A percentile compares a stretch with the other conserved stretches of the same genome.
These are phyloP conservation scores for Glycyrrhiza uralensis DNA, from an alignment of 306 rosid species.

Conservation along the genomic window DNA sequence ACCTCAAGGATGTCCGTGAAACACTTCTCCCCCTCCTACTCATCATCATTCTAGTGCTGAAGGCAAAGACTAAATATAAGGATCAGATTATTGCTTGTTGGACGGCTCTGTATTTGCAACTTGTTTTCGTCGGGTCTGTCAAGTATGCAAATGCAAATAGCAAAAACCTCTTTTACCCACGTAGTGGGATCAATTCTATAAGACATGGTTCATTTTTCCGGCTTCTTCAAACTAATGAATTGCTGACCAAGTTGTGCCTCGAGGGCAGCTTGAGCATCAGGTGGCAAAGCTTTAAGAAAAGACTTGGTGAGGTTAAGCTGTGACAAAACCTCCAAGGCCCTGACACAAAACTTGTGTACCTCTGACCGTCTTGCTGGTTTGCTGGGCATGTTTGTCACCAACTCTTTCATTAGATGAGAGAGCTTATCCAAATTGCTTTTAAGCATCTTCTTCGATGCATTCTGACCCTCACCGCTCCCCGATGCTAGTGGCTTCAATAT, in stretches of 20 bases:
- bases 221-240: conserved; percentile 47
- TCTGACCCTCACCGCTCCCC: conserved; percentile 32
- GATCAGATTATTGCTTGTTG: background rate
- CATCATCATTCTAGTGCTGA: no score
- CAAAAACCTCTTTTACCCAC: background rate
- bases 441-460: conserved; percentile 44
- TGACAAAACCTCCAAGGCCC: conserved; percentile 48
- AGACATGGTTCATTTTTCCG: conserved; percentile 20
- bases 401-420: conserved; percentile 52
- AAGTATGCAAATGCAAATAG: background rate
- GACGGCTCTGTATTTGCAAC: background rate
- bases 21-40: background rate
- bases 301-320: conserved; percentile 43
- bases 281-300: conserved; percentile 45
- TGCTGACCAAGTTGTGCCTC: conserved; percentile 64
- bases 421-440: conserved; percentile 50
- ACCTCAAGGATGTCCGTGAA: background rate
- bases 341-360: conserved; percentile 58
- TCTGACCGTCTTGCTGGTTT: conserved; percentile 66
- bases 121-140: background rate
- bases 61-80: background rate
- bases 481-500: conserved; percentile 50
- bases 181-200: background rate
- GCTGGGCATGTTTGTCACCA: conserved; percentile 60
- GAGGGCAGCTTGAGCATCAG: conserved; percentile 51